Conservation (phyloP, 2,329 filamentous ascomycete species). For the Pseudocercospora eumusae region DNA sequence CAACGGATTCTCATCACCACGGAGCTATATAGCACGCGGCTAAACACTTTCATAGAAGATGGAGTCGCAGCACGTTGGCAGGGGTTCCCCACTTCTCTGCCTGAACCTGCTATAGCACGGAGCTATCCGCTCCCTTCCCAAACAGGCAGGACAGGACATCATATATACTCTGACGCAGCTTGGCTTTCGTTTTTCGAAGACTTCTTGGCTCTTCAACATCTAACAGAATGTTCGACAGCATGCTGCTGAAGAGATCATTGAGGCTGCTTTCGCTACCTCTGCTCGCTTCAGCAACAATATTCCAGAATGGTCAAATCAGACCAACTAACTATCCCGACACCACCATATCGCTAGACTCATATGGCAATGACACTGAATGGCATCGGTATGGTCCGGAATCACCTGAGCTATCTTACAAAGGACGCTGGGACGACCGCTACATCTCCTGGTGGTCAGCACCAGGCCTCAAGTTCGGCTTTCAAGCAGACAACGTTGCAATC, state of each 20-base stretch:
- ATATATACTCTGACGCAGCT: not conserved
- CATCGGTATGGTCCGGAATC: slow-evolving; percentile 55
- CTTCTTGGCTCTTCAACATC: not conserved
- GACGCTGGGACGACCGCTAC: slow-evolving; percentile 62
- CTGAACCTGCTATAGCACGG: not conserved
- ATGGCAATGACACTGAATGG: slow-evolving; percentile 42
- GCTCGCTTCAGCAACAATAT: slow-evolving; percentile 39
- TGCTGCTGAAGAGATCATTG: not conserved
- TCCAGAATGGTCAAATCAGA: slow-evolving; percentile 48
- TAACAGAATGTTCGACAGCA: not conserved
- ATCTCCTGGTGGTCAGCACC: slow-evolving; percentile 56
- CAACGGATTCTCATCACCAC: not conserved
- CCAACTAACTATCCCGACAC: slow-evolving; percentile 45
- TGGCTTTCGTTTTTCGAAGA: not conserved
- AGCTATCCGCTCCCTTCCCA: slow-evolving; percentile 2
- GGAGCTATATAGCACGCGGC: not conserved
- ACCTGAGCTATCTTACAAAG: slow-evolving; percentile 61
- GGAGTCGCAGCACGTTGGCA: not conserved
- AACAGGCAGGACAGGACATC: not conserved
- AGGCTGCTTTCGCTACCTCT: not conserved
- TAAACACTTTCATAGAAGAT: not conserved
- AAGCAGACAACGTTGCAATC: slow-evolving; percentile 55
- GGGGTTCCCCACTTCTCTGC: not conserved
- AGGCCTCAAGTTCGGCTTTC: slow-evolving; percentile 59
- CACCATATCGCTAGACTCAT: slow-evolving; percentile 35